Base-by-base conservation (phyloP, 768 basidiomycete genomes). In the Lactifluus rugatus region DNA sequence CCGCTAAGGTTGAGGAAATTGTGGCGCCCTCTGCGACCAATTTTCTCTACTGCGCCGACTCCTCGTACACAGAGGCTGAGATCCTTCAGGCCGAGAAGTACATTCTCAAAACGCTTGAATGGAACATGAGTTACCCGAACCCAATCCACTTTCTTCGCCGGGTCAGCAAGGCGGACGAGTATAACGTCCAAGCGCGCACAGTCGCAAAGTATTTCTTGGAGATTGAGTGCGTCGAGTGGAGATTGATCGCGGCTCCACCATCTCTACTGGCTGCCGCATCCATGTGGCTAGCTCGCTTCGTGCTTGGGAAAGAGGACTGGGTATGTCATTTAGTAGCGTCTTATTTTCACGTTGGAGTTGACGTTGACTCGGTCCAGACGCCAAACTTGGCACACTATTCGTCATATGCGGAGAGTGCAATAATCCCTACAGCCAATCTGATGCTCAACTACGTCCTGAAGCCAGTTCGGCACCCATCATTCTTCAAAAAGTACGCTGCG, bases 1-100 rank as follows among this genome's bases (percentile, higher is more conserved):
- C 94, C 0, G 81, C 90, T 37, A 97, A 97, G 71, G 91, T 87
- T 61, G 94, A 97, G 70, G 93, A 96, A 70, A 92, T 92, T 42
- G 81, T 91, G 62, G 83, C 91, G 10, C 94, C 94, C 0, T 85
- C 87, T 23, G 85, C 92, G 26, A 73, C 74, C 28, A 89, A 93
- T 72, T 86, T 95, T 67, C 78, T 87, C 19, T 78, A 79, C 68
- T 84, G 91, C 65, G 81, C 89, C 37, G 90, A 94, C 58, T 81
- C 82, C 5, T 82, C 84, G 13, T 93, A 85, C 71, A 78, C 78
- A 14, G 81, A 84, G 63, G 78, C 83, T 0, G 92, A 96, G 65
- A 87, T 97, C 58, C 79, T 92, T 57, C 84, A 87, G 51, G 93
- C 94, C 2, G 93, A 97, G 72, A 78, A 84, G 60, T 95, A 94